phyloP scores from a whole-genome alignment of 169 alveolate genomes.

The Eimeria praecox region DNA sequence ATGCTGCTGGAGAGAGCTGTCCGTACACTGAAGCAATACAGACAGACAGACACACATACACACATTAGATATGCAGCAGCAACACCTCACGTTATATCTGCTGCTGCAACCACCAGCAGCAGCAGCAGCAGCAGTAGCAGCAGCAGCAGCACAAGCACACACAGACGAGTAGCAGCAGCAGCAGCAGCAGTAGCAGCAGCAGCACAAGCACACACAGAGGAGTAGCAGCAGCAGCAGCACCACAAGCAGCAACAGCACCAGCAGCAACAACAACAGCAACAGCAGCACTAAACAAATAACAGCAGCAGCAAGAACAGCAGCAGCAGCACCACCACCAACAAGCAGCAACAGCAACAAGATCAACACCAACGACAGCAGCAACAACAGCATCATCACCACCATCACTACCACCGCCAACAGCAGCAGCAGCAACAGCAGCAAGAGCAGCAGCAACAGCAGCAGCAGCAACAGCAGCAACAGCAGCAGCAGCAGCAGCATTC shows the following conservation, averaged over 20 bases:
- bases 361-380: neutral
- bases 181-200: constrained; percentile 52
- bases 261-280: constrained; percentile 2
- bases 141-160: neutral
- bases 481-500: no score
- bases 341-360: neutral
- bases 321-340: neutral
- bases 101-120: no score
- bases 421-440: constrained; percentile 20
- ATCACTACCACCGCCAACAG: neutral
- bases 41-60: neutral
- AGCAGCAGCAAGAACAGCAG: neutral
- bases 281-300: neutral
- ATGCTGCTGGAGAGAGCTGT: constrained; percentile 56
- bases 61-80: neutral
- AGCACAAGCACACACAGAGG: neutral
- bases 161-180: neutral
- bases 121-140: constrained; percentile 1
- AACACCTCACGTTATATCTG: neutral
- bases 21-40: neutral
- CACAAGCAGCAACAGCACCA: neutral
- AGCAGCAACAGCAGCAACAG: constrained; percentile 9
- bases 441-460: constrained; percentile 1
- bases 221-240: constrained; percentile 28
- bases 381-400: no score